phyloP scores from a whole-genome alignment of 495 filamentous ascomycete species.

The Penicillium lividum region DNA sequence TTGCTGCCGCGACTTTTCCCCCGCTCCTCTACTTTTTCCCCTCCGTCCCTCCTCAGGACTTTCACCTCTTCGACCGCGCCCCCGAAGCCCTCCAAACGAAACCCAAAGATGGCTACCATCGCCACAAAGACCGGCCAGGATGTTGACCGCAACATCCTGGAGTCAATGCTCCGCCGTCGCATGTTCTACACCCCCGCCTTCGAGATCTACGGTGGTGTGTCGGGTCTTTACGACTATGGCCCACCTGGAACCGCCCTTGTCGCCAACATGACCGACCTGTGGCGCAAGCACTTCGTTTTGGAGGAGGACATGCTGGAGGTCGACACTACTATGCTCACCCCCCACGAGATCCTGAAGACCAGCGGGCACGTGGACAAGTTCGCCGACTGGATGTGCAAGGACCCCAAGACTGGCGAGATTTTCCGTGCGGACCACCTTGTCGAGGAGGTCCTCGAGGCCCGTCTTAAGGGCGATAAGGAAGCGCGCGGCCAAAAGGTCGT shows the following conservation, averaged over 20 bases:
- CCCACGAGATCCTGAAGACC: slow-evolving; percentile 90
- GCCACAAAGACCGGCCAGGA: slow-evolving; percentile 84
- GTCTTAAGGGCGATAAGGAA: slow-evolving; percentile 79
- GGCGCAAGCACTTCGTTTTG: slow-evolving; percentile 89
- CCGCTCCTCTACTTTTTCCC: slow-evolving; percentile 42
- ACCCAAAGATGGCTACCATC: slow-evolving; percentile 59
- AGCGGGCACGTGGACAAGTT: slow-evolving; percentile 98
- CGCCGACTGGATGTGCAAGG: slow-evolving; percentile 99
- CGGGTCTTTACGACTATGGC: slow-evolving; percentile 84
- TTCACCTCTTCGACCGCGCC: slow-evolving; percentile 27
- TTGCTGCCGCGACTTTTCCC: slow-evolving; percentile 39
- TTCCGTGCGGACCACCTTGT: slow-evolving; percentile 94
- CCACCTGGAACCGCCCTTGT: slow-evolving; percentile 77
- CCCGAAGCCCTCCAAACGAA: slow-evolving; percentile 33
- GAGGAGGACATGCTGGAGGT: slow-evolving; percentile 93
- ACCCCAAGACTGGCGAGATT: slow-evolving; percentile 95
- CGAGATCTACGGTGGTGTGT: slow-evolving; percentile 88
- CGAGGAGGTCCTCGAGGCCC: slow-evolving; percentile 83
- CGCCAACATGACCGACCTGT: slow-evolving; percentile 84
- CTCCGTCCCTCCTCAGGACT: slow-evolving; percentile 32
- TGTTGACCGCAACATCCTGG: slow-evolving; percentile 77
- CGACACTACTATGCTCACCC: slow-evolving; percentile 82
- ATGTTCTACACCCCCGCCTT: slow-evolving; percentile 95
- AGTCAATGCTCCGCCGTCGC: slow-evolving; percentile 81
- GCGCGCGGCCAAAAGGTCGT: slow-evolving; percentile 71